Evolutionary conservation across 371 early-diverging fungal species (phyloP).

Genomic region (Syncephalastrum sp.): DNA sequence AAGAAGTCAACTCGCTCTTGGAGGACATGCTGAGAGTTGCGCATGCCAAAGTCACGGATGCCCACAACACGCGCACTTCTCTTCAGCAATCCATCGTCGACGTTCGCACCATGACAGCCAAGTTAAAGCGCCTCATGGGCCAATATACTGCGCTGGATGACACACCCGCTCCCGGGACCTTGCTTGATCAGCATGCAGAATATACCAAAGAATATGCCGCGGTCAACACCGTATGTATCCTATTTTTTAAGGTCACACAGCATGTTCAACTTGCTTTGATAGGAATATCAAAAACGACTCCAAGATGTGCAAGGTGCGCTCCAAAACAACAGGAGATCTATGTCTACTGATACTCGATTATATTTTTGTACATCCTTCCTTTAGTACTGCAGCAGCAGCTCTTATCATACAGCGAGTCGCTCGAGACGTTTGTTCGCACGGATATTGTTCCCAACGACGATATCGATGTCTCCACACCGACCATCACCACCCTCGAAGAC

Average conservation of each 20-base stretch:
- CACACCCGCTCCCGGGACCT: background rate
- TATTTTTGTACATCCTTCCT: background rate
- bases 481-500: slow-evolving; percentile 35
- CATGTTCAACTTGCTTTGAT: slow-evolving; percentile 1
- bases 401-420: slow-evolving; percentile 1
- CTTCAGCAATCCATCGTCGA: slow-evolving; percentile 7
- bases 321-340: too few species aligned
- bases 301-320: slow-evolving; percentile 17
- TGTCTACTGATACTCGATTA: background rate
- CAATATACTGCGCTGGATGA: slow-evolving; percentile 12
- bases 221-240: background rate
- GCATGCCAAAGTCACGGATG: slow-evolving; percentile 14
- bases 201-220: slow-evolving; percentile 12
- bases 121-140: slow-evolving; percentile 20
- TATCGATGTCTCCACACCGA: slow-evolving; percentile 36
- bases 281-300: slow-evolving; percentile 23
- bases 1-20: slow-evolving; percentile 10
- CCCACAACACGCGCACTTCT: slow-evolving; percentile 10
- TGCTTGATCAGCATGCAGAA: slow-evolving; percentile 11
- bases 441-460: slow-evolving; percentile 21
- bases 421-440: slow-evolving; percentile 28
- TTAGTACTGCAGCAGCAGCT: slow-evolving; percentile 15
- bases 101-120: slow-evolving; percentile 5
- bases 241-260: background rate
- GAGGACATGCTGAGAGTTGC: slow-evolving; percentile 12